These are phyloP conservation scores for Acephala macrosclerotiorum DNA, from an alignment of 2,329 filamentous ascomycete genomes.

Conservation along the genomic window DNA sequence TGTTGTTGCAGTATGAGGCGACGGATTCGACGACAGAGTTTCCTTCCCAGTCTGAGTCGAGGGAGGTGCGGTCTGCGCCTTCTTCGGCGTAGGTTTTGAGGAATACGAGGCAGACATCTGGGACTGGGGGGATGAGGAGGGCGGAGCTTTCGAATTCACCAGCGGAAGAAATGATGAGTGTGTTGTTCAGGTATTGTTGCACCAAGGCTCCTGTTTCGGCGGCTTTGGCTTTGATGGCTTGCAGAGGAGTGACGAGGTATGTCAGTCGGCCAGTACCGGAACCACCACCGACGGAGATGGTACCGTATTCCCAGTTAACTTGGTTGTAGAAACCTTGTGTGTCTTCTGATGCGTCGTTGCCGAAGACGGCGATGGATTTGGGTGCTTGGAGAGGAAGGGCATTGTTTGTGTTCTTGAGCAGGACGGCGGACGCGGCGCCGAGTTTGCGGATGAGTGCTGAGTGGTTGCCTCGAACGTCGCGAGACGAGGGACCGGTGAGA, in stretches of 20 bases:
- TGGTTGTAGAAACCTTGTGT: conserved; percentile 45
- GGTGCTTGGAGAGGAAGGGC: conserved; percentile 64
- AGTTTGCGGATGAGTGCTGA: conserved; percentile 49
- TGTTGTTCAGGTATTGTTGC: conserved; percentile 62
- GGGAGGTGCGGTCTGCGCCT: conserved; percentile 64
- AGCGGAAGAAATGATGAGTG: conserved; percentile 50
- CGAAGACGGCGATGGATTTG: conserved; percentile 58
- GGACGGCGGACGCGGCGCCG: conserved; percentile 65
- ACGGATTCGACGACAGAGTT: conserved; percentile 49
- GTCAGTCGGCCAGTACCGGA: conserved; percentile 56
- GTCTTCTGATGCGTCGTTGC: conserved; percentile 68
- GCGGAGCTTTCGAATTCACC: conserved; percentile 64
- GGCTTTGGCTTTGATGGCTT: conserved; percentile 66
- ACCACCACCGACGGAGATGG: conserved; percentile 54
- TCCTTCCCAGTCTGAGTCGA: conserved; percentile 28
- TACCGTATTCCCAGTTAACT: conserved; percentile 53
- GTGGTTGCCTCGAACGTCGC: conserved; percentile 72
- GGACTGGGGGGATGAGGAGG: conserved; percentile 22
- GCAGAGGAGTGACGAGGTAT: conserved; percentile 59
- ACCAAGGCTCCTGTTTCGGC: conserved; percentile 58
- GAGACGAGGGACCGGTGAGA: conserved; percentile 72
- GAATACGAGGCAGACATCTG: conserved; percentile 61
- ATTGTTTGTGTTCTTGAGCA: conserved; percentile 60
- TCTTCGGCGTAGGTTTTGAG: conserved; percentile 74
- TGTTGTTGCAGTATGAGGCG: conserved; percentile 54